These are phyloP conservation scores for Phyllosticta citribraziliensis DNA, from an alignment of 2,329 filamentous ascomycete species.

Conservation along the genomic window DNA sequence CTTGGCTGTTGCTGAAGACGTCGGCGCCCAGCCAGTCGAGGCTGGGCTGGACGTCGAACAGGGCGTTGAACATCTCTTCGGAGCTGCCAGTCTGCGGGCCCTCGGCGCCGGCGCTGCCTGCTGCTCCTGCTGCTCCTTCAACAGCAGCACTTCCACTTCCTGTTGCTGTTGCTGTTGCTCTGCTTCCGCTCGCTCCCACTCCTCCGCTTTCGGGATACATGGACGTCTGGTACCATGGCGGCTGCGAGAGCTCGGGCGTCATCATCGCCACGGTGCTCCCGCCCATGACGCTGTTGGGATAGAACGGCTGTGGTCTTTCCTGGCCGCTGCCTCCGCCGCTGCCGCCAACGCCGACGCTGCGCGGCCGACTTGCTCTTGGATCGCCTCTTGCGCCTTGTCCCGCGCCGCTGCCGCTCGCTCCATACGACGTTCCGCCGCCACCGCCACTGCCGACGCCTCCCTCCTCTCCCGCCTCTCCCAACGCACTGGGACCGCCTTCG, in stretches of 20 bases:
- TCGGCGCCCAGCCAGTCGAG: conserved; percentile 27
- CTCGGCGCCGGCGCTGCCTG: not conserved
- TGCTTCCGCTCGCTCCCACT: not conserved
- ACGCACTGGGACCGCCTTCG: not conserved
- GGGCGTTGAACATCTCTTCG: conserved; percentile 25
- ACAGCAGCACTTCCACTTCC: not conserved
- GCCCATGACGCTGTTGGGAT: not conserved
- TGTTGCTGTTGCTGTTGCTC: not conserved
- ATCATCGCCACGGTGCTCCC: not conserved
- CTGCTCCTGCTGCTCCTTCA: too few species aligned
- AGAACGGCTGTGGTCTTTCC: not conserved
- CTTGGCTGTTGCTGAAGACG: conserved; percentile 11
- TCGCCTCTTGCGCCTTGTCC: not conserved
- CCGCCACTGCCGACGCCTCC: not conserved
- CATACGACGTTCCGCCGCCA: too few species aligned
- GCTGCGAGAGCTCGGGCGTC: not conserved
- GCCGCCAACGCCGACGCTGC: too few species aligned
- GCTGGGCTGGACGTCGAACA: conserved; percentile 25
- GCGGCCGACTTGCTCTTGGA: not conserved
- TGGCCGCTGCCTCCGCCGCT: not conserved
- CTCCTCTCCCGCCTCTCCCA: not conserved
- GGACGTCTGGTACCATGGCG: not conserved
- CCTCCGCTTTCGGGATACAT: not conserved
- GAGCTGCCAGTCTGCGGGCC: conserved; percentile 11
- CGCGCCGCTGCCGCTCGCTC: not conserved